These are phyloP conservation scores for Nepenthes gracilis DNA, from an alignment of 148 eudicot species.

Conservation along the genomic window DNA sequence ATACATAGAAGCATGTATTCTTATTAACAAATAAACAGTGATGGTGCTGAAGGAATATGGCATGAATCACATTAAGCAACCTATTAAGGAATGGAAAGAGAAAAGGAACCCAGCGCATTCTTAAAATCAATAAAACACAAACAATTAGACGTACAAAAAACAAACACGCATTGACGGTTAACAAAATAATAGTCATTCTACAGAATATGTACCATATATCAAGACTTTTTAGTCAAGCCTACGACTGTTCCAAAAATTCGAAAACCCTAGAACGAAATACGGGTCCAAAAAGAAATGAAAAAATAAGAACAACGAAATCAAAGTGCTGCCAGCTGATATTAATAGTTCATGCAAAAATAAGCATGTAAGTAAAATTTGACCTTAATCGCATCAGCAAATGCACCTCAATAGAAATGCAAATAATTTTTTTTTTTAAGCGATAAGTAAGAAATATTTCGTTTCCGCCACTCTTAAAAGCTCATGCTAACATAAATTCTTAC, in stretches of 20 bases:
- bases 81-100: not conserved
- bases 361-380: not conserved
- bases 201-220: not conserved
- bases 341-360: too few species aligned
- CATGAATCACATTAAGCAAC: too few species aligned
- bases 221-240: not conserved
- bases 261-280: not conserved
- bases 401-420: not conserved
- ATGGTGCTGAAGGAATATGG: too few species aligned
- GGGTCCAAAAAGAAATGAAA: too few species aligned
- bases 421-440: not conserved
- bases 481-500: slow-evolving; percentile 2
- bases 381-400: slow-evolving; percentile 6
- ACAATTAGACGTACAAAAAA: slow-evolving; percentile 5
- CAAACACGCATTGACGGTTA: slow-evolving; percentile 14
- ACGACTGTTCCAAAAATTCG: not conserved
- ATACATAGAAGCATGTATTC: too few species aligned
- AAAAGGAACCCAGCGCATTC: slow-evolving; percentile 8
- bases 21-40: too few species aligned
- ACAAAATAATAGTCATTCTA: slow-evolving; percentile 4
- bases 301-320: too few species aligned
- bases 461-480: slow-evolving; percentile 21
- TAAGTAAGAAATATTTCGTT: not conserved
- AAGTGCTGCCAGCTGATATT: too few species aligned
- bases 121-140: slow-evolving; percentile 4